Base-by-base conservation (phyloP, 371 early-diverging fungal species). In the Saksenaea oblongispora region DNA sequence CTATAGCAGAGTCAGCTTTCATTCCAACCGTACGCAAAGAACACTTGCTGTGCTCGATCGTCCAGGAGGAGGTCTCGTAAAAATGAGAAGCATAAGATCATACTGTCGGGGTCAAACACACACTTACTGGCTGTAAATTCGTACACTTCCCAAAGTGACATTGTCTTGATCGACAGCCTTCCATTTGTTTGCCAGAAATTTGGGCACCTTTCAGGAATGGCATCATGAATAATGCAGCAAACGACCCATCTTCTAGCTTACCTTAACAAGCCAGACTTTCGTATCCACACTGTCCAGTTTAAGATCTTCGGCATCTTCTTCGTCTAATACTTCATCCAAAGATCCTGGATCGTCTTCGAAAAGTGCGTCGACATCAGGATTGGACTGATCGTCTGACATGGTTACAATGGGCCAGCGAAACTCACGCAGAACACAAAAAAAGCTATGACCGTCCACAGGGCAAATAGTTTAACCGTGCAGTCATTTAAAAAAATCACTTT, bases 191-290 rank as follows among this genome's bases (percentile, higher is more conserved):
- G 93, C 91, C 51, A 97, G 72, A 67, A 95, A 96, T 61, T 83
- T 83, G 2, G 97, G 97, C 10, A 87, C 77, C 88, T 85, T 64
- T 39, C 15, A 0, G 39, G 47, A 10, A 44, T 34, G 13, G 28
- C 8, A 31, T 24, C 35, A 57, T 59, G 44, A 55, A 17, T 37
- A 58, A 22, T 22, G 18, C 31, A 55, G 24, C 5, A 17, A n/a
- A 18, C 15, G 17, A 53, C 3, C 65, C 36, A n/a, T 18, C 37
- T 34, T 13, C n/a, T n/a, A n/a, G n/a, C n/a, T 67, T 73, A 95
- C 93, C 73, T 95, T 96, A 41, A 95, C 95, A 10, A 95, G 86
- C 95, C 95, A 95, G 22, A 92, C 92, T 71, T 91, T 89, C 34
- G 86, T 89, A 7, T 84, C 86, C 5, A 86, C 74, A 42, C 84